Percentiles rank a stretch among this genome's conserved stretches.
These are phyloP conservation scores for Aspergillus fijiensis DNA, from an alignment of 2,329 filamentous ascomycete species.

Conservation along the genomic window DNA sequence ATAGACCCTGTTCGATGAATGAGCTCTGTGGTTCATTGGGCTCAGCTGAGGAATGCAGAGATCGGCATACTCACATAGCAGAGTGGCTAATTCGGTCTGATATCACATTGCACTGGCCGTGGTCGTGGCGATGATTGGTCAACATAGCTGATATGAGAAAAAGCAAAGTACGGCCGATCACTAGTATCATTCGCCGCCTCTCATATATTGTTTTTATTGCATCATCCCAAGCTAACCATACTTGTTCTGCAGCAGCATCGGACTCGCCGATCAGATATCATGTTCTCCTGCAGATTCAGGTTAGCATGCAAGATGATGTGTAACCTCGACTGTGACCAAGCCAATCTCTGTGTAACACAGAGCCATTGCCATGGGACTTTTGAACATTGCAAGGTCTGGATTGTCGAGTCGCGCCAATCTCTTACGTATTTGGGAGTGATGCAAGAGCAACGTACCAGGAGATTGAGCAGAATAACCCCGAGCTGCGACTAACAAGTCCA, in stretches of 20 bases:
- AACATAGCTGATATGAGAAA: background rate
- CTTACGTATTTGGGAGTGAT: too few species aligned
- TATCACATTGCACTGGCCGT: background rate
- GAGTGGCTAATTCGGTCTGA: background rate
- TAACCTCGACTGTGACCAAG: background rate
- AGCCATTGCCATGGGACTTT: background rate
- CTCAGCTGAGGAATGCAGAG: background rate
- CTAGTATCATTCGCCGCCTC: background rate
- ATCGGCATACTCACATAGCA: background rate
- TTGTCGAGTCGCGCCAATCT: background rate
- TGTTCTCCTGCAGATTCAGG: background rate
- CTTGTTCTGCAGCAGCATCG: background rate
- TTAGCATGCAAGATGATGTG: background rate
- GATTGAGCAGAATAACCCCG: too few species aligned
- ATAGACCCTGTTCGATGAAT: too few species aligned
- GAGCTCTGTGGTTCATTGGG: background rate
- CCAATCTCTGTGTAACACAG: background rate
- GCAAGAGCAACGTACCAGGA: too few species aligned
- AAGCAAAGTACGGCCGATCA: background rate
- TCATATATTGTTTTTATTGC: background rate
- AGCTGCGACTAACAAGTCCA: too few species aligned
- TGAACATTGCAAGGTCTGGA: background rate
- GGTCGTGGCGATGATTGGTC: background rate
- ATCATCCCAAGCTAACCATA: background rate
- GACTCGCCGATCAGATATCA: background rate